Percentiles rank a stretch among this genome's conserved stretches.
phyloP scores from a whole-genome alignment of 2,329 filamentous ascomycete species.

The Colletotrichum sp. region DNA sequence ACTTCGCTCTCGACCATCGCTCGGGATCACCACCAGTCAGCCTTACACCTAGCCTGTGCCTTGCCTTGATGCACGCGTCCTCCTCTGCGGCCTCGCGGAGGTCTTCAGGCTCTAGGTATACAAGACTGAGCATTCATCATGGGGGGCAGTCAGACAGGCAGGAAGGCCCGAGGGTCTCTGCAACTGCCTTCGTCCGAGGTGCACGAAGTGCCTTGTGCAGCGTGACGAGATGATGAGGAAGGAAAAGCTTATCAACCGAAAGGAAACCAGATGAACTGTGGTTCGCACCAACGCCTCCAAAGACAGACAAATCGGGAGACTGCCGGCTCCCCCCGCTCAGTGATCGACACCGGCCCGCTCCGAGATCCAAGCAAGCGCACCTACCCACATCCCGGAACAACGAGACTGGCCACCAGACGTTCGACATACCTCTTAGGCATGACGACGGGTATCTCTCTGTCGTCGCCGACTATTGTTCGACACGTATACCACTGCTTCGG shows the following conservation, averaged over 20 bases:
- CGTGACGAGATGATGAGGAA: neutral
- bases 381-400: neutral
- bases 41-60: neutral
- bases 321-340: neutral
- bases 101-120: neutral
- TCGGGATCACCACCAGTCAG: neutral
- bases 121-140: neutral
- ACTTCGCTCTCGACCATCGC: neutral
- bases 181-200: neutral
- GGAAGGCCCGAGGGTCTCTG: neutral
- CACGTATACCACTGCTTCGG: neutral
- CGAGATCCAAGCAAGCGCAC: conserved; percentile 3
- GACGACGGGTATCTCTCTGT: neutral
- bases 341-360: conserved; percentile 18
- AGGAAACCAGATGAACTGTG: conserved; percentile 3
- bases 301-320: conserved; percentile 7
- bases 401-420: neutral
- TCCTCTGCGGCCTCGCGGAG: neutral
- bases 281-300: neutral
- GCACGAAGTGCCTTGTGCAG: neutral
- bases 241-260: neutral
- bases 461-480: neutral
- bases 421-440: neutral
- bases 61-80: neutral
- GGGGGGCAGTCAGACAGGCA: neutral